Evolutionary conservation across 2,329 filamentous ascomycete genomes (phyloP), one percentile per base, ranked within the genome.

Genomic region (Penicillium griseofulvum): DNA sequence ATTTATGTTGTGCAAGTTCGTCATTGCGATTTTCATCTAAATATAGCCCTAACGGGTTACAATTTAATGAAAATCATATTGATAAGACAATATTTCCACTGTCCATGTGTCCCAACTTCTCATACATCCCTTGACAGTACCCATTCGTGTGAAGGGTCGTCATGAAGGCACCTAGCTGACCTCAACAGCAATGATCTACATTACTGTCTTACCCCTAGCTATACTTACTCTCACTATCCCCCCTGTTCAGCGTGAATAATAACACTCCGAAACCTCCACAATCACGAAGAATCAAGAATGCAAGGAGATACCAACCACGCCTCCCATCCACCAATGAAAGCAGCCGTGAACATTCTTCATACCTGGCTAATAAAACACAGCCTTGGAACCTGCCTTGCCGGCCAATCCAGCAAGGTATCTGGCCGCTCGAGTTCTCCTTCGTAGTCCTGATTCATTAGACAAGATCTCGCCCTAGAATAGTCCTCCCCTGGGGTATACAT

Each of bases 231-330:
- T 28, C 5, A 24, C 17, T 38, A 17, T 28, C 33, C 43, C 38
- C 62, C 61, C 56, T 63, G 54, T 60, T 51, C 56, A 59, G 34
- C 22, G 5, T 24, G 14, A 37, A 41, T 10, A 29, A 26, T 11
- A 49, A 34, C 31, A 16, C 31, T 26, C 42, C 41, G 17, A 49
- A 36, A 16, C 53, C 37, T 55, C 52, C 54, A 61, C 59, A 65
- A 62, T 63, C 62, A 60, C 11, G 38, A 42, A 16, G 29, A 39
- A 33, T 28, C 37, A 56, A 57, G 60, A 62, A 65, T 65, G 63
- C 52, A 65, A 65, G 63, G 63, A 54, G 60, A 56, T 47, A 55
- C 43, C 49, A 58, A 53, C 52, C 49, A 47, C 42, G 6, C 29
- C 19, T 33, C 29, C 36, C 17, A 26, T 41, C 42, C 33, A 24